Percentiles rank a stretch among this genome's conserved stretches.
Conservation (phyloP, 805 yeast genomes). For the Metschnikowia orientalis region DNA sequence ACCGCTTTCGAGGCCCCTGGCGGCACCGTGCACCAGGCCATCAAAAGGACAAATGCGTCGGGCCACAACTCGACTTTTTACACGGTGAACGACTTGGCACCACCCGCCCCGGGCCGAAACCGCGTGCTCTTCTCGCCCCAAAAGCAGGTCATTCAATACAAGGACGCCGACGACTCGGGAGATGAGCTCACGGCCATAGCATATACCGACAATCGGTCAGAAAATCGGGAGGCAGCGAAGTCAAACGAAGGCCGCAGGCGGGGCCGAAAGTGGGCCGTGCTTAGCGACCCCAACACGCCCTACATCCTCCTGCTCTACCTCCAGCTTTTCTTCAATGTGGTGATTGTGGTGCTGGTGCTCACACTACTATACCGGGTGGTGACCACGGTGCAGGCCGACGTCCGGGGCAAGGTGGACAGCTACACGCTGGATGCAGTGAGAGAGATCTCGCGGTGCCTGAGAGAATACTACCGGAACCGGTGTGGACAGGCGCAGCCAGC, state of each 20-base stretch:
- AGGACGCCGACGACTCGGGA: conserved; percentile 1
- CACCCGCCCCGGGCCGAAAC: not conserved
- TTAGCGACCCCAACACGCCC: conserved; percentile 47
- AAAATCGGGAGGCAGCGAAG: too few species aligned
- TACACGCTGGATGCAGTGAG: conserved; percentile 56
- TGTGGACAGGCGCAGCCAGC: conserved; percentile 63
- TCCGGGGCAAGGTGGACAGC: conserved; percentile 62
- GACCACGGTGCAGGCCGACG: conserved; percentile 60
- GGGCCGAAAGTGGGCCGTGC: not conserved
- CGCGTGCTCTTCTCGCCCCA: conserved; percentile 14
- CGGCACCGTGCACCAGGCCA: conserved; percentile 2
- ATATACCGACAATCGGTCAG: too few species aligned
- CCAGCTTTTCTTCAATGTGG: conserved; percentile 56
- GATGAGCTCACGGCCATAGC: too few species aligned
- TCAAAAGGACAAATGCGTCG: not conserved
- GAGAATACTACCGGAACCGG: conserved; percentile 65
- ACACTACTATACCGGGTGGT: conserved; percentile 51
- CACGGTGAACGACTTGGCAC: conserved; percentile 6
- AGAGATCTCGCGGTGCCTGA: conserved; percentile 64
- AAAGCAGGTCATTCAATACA: conserved; percentile 9
- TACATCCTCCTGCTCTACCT: conserved; percentile 56
- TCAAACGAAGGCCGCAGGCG: too few species aligned
- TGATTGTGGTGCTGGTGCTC: conserved; percentile 47
- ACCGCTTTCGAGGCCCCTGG: conserved; percentile 1
- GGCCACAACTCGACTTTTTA: conserved; percentile 9